These are phyloP conservation scores for Waltergamsia citrina DNA, from an alignment of 2,329 filamentous ascomycete species.

Conservation along the genomic window DNA sequence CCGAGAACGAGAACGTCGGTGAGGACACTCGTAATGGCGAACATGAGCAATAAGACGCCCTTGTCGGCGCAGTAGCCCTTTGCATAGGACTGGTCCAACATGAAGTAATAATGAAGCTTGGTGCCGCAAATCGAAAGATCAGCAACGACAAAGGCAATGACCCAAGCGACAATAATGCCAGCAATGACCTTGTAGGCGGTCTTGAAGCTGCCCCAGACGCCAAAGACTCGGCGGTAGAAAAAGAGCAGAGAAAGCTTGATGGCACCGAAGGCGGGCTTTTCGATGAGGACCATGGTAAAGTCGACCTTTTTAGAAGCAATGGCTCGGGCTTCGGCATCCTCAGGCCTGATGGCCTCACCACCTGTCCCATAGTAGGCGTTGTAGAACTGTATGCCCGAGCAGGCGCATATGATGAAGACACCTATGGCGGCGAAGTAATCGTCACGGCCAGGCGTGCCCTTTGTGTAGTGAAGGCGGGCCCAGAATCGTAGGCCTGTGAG, in stretches of 20 bases:
- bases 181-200: slow-evolving; percentile 4
- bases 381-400: slow-evolving; percentile 6
- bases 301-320: slow-evolving; percentile 4
- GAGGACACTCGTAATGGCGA: slow-evolving; percentile 7
- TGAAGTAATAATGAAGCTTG: slow-evolving; percentile 3
- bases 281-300: slow-evolving; percentile 7
- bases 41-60: slow-evolving; percentile 6
- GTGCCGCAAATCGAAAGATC: slow-evolving; percentile 5
- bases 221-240: slow-evolving; percentile 7
- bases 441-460: slow-evolving; percentile 3
- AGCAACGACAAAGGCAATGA: slow-evolving; percentile 3
- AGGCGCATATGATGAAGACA: slow-evolving; percentile 3
- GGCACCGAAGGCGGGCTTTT: slow-evolving; percentile 6
- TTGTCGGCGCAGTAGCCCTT: slow-evolving; percentile 5
- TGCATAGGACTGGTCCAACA: slow-evolving; percentile 2
- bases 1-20: slow-evolving; percentile 5
- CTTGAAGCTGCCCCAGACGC: slow-evolving; percentile 4
- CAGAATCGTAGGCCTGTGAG: slow-evolving; percentile 7
- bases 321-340: slow-evolving; percentile 1
- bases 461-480: slow-evolving; percentile 2
- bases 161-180: slow-evolving; percentile 4
- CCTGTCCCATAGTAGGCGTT: slow-evolving; percentile 5
- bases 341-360: slow-evolving; percentile 3
- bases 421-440: slow-evolving; percentile 6
- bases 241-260: slow-evolving; percentile 8